Percentiles rank a stretch among this genome's conserved stretches.
These are phyloP conservation scores for Fraxinus anomala DNA, from an alignment of 257 asterid species.

Conservation along the genomic window DNA sequence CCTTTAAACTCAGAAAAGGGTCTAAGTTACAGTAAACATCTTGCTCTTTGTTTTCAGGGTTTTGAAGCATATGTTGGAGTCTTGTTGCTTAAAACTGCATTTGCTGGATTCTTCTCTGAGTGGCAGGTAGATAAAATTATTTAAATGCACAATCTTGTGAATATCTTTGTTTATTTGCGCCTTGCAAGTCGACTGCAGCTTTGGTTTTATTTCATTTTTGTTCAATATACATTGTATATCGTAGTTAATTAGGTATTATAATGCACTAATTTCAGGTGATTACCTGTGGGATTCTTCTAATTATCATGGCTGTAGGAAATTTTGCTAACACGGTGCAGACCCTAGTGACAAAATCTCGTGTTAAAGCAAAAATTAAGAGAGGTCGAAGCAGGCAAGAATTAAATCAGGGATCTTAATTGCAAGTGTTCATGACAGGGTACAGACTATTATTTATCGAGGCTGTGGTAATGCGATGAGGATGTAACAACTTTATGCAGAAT, in stretches of 20 bases:
- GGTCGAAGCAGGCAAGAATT: slow-evolving; percentile 75
- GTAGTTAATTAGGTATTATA: background rate
- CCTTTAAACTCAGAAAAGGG: background rate
- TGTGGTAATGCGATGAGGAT: slow-evolving; percentile 23
- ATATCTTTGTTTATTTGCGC: slow-evolving; percentile 4
- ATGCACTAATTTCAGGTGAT: slow-evolving; percentile 58
- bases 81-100: slow-evolving; percentile 77
- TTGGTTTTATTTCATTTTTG: slow-evolving; percentile 9
- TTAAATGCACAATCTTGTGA: background rate
- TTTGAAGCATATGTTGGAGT: slow-evolving; percentile 92
- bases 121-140: slow-evolving; percentile 70
- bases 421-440: slow-evolving; percentile 35
- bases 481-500: background rate
- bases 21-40: slow-evolving; percentile 10
- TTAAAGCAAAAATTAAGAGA: slow-evolving; percentile 82
- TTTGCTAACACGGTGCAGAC: slow-evolving; percentile 89
- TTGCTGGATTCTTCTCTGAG: slow-evolving; percentile 66
- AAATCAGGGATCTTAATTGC: slow-evolving; percentile 47
- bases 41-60: slow-evolving; percentile 50
- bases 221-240: slow-evolving; percentile 7
- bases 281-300: slow-evolving; percentile 84
- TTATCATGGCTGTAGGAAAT: slow-evolving; percentile 92
- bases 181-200: background rate
- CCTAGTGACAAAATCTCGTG: slow-evolving; percentile 74
- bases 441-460: slow-evolving; percentile 17